Conservation (phyloP, 164 flowering plant species). For the Chloranthus sessilifolius region DNA sequence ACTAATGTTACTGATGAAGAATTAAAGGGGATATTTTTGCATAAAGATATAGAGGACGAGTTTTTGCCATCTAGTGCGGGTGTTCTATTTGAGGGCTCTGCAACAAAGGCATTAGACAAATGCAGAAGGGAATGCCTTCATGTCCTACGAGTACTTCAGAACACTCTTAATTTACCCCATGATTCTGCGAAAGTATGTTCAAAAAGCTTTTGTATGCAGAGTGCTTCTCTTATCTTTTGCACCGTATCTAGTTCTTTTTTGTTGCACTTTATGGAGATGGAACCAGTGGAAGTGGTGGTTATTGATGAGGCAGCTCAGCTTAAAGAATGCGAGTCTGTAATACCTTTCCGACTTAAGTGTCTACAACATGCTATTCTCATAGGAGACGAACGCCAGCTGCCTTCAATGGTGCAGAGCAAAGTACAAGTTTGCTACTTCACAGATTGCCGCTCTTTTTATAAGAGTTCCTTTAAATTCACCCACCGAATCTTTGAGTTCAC, state of each 20-base stretch:
- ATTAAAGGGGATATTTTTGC: conserved; percentile 2
- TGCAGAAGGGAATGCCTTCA: neutral
- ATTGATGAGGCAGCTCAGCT: conserved; percentile 60
- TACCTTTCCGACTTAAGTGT: conserved; percentile 39
- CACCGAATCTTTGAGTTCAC: too few species aligned
- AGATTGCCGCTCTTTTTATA: too few species aligned
- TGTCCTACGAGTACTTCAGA: neutral
- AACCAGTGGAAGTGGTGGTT: conserved; percentile 25
- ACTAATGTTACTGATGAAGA: conserved; percentile 1
- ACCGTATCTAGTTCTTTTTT: neutral
- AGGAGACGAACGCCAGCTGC: conserved; percentile 50
- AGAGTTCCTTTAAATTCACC: too few species aligned
- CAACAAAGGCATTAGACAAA: neutral
- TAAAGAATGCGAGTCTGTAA: conserved; percentile 48
- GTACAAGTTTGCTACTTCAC: conserved; percentile 12
- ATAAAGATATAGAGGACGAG: neutral
- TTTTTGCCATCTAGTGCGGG: neutral
- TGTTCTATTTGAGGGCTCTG: neutral
- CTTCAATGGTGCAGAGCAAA: conserved; percentile 46
- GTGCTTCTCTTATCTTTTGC: neutral
- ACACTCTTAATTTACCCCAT: neutral
- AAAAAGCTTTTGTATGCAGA: neutral
- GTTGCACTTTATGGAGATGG: neutral
- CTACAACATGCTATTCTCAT: conserved; percentile 36
- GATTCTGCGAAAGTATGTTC: neutral